Base-by-base conservation (phyloP, 176 grass and related monocot genomes). In the Oryza nivara region DNA sequence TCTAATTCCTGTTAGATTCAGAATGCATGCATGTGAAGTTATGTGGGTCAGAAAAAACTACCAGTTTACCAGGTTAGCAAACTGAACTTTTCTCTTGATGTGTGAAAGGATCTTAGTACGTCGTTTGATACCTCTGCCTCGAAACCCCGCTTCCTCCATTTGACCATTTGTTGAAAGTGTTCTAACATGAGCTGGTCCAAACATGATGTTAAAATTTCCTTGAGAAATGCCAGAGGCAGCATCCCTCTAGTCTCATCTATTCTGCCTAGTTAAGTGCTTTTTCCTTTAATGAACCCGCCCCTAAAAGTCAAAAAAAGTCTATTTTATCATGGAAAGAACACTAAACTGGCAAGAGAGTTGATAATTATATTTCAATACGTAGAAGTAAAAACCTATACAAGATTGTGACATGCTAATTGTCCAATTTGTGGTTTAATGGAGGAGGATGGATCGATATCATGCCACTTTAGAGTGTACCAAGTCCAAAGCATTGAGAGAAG, bases 1-100 rank as follows among this genome's bases (percentile, higher is more conserved):
- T 73, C 88, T 5, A 83, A 56, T 79, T 79, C 82, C 84, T 86
- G 80, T 61, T 74, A 46, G 47, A 72, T 79, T 83, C 69, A 79
- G 84, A 61, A 49, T 66, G 61, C 60, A 46, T 66, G 61, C 36
- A 26, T 46, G 34, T 13, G 58, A 69, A 86, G 84, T 68, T 51
- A 79, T 48, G 34, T 58, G 19, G 54, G 17, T 36, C 9, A 32
- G 58, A 47, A 82, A 73, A 82, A 86, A 86, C 38, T 82, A 20
- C 79, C 23, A 71, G 51, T 63, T 11, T 63, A 63, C 58, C 58
- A 23, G 58, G 67, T 84, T 36, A 16, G 30, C 63, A 84, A 79
- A 75, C 46, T 68, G 54, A 67, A 20, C 3, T 17, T 7, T 60
- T 56, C 79, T 60, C 68, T 20, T 79, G 9, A 68, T 46, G 64